Evolutionary conservation across 2,329 filamentous ascomycete genomes (phyloP).

Genomic region (Neobulgaria alba): DNA sequence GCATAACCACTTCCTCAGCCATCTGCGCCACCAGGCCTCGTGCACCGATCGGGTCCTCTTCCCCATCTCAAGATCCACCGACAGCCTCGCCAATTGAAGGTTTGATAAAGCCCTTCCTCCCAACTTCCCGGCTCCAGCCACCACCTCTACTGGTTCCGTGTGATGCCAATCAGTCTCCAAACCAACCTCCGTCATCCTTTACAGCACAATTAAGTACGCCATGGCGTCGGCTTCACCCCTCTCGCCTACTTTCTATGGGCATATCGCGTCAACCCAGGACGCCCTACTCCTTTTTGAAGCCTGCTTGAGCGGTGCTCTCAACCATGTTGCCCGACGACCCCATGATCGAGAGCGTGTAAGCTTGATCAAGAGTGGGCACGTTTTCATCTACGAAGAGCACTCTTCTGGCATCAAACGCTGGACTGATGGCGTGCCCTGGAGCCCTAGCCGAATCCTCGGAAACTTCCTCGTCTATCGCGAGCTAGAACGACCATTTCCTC

Average conservation of each 20-base stretch:
- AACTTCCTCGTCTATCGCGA: constrained; percentile 97
- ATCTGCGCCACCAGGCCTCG: constrained; percentile 3
- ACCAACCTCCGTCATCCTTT: too few species aligned
- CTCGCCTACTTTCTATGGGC: constrained; percentile 16
- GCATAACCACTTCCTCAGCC: constrained; percentile 12
- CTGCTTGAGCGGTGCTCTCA: constrained; percentile 59
- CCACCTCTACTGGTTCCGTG: background rate
- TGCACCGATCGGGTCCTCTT: constrained; percentile 8
- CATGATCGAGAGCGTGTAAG: constrained; percentile 73
- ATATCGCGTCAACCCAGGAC: constrained; percentile 32
- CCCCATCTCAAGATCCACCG: constrained; percentile 4
- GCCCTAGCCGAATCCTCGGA: constrained; percentile 86
- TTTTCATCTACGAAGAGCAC: constrained; percentile 89
- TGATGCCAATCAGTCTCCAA: background rate
- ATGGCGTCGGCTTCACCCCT: constrained; percentile 14
- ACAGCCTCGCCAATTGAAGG: constrained; percentile 10
- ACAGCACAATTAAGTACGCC: background rate
- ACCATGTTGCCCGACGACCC: constrained; percentile 73
- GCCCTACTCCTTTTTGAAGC: constrained; percentile 75
- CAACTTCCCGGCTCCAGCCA: constrained; percentile 3
- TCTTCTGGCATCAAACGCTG: constrained; percentile 88
- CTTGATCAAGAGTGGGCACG: constrained; percentile 73
- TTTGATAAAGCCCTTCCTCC: constrained; percentile 15
- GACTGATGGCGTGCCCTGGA: constrained; percentile 90
- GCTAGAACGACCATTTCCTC: constrained; percentile 89